Percentiles rank a stretch among this genome's conserved stretches.
Evolutionary conservation across 2,329 filamentous ascomycete species (phyloP).

Genomic region (Verticillium albo-atrum): DNA sequence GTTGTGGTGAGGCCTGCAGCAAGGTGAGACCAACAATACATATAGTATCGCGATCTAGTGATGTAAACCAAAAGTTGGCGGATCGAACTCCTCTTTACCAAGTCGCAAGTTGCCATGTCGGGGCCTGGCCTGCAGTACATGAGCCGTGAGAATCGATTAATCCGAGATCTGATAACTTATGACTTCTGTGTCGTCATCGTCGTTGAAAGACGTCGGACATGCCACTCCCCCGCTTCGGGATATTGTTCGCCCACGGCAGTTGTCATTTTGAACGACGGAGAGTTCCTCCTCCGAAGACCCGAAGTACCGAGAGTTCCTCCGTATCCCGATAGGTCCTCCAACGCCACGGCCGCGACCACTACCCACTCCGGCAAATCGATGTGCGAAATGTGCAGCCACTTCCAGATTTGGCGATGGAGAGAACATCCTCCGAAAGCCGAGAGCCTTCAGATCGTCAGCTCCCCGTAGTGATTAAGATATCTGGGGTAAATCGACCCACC

Average conservation of each 20-base stretch:
- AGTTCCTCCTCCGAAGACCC: not conserved
- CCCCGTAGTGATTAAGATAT: not conserved
- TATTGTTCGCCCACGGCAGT: not conserved
- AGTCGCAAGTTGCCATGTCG: too few species aligned
- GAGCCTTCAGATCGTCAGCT: not conserved
- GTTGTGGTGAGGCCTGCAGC: conserved; percentile 4
- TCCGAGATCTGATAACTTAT: too few species aligned
- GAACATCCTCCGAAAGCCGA: not conserved
- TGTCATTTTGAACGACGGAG: not conserved
- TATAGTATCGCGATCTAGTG: not conserved
- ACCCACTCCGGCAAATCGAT: not conserved
- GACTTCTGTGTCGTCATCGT: too few species aligned
- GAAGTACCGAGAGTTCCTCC: not conserved
- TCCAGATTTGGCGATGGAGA: not conserved
- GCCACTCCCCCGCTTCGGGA: not conserved
- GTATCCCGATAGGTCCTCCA: not conserved
- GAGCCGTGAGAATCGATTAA: too few species aligned
- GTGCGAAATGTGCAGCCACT: not conserved
- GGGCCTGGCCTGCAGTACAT: too few species aligned
- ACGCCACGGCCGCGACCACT: not conserved
- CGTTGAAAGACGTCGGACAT: too few species aligned
- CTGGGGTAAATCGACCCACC: not conserved
- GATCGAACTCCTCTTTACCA: too few species aligned
- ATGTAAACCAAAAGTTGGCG: too few species aligned
- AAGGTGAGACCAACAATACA: too few species aligned